phyloP scores from a whole-genome alignment of 345 rosid genomes.

The Salix suchowensis region DNA sequence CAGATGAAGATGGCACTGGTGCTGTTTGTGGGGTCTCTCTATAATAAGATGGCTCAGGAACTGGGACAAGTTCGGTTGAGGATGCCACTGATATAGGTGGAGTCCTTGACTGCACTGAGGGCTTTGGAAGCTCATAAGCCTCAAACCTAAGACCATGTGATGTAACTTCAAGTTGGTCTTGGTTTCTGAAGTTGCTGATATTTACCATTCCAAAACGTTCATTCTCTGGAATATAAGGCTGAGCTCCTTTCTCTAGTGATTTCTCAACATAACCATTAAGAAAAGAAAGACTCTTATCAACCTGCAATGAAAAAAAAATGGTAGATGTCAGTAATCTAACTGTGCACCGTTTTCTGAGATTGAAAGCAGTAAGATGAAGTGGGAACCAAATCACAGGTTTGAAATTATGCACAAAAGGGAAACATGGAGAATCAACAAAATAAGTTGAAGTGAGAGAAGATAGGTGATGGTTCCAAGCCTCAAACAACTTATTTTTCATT shows the following conservation, averaged over 20 bases:
- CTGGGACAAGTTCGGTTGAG: conserved; percentile 65
- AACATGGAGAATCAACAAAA: not conserved
- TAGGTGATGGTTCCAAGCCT: not conserved
- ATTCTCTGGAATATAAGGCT: conserved; percentile 74
- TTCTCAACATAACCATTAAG: conserved; percentile 66
- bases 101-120: conserved; percentile 37
- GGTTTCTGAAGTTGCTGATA: conserved; percentile 48
- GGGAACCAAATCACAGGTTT: not conserved
- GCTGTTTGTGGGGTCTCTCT: conserved; percentile 47
- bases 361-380: not conserved
- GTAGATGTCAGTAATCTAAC: not conserved
- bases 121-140: conserved; percentile 91
- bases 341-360: not conserved
- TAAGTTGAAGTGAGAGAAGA: not conserved
- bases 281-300: conserved; percentile 73
- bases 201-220: conserved; percentile 55
- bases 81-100: conserved; percentile 40
- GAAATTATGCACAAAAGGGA: not conserved
- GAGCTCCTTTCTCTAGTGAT: conserved; percentile 72
- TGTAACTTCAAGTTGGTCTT: conserved; percentile 58
- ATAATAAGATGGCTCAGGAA: conserved; percentile 60
- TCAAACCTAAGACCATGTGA: conserved; percentile 83
- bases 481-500: not conserved
- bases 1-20: conserved; percentile 42
- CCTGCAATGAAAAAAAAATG: conserved; percentile 39